Base-by-base conservation (phyloP, 345 rosid species). In the Salix brachista region DNA sequence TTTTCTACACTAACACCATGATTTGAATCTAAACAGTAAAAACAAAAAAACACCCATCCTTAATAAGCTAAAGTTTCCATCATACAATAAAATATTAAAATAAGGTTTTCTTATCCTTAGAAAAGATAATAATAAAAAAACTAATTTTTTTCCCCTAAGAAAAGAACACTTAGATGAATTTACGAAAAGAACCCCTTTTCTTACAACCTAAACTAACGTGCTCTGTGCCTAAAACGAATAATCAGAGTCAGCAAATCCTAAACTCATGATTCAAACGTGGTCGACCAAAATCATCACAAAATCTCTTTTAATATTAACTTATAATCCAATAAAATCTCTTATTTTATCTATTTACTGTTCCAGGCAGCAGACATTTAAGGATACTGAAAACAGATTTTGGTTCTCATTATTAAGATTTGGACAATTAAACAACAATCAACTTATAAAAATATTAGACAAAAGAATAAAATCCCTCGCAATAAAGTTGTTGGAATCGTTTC, bases 391-490 rank as follows among this genome's bases (percentile, higher is more conserved):
- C 23, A 50, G 56, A 17, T 50, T 50, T 17, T 52, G 23, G 19
- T 19, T 52, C 60, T 7, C 8, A 52, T 19, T 19, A 52, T 18
- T 6, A 21, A 54, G 25, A 19, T 21, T 54, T 54, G 60, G 8
- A 21, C 25, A 71, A 19, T 23, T 14, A 50, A 9, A 25, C 42
- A 36, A 5, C 37, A 36, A 36, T 36, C 6, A 50, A 32, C 62
- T 9, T 52, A 44, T 50, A 26, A 28, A 26, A 19, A n/a, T 18
- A 14, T 36, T 16, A 8, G 5, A 23, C 25, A 30, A 36, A 41
- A 58, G 76, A 73, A 73, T 62, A 73, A 73, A 39, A 61, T 73
- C 76, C 69, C 17, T 21, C 1, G 26, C 11, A 41, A 73, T 73
- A 25, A 10, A 25, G 65, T 71, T 21, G 74, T 21, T 12, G 6